Evolutionary conservation across 169 alveolate genomes (phyloP).

Genomic region (Plasmodium ovale): DNA sequence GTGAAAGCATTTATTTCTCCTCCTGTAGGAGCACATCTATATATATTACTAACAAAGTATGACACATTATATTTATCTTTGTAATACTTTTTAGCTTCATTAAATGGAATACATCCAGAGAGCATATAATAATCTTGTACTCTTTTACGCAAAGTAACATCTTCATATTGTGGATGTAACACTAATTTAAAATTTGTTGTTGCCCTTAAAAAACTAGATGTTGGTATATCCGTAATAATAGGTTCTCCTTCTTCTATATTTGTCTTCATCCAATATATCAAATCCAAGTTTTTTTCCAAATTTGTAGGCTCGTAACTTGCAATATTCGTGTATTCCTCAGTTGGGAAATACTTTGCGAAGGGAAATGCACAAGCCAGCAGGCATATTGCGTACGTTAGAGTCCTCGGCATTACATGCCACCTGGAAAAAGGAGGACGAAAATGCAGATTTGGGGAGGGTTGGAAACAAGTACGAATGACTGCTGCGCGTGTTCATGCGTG

Average conservation of each 20-base stretch:
- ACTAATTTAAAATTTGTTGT: slow-evolving; percentile 52
- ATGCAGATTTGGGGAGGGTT: no score
- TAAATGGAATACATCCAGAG: slow-evolving; percentile 40
- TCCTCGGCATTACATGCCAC: background rate
- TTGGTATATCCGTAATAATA: slow-evolving; percentile 52
- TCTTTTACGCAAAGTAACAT: slow-evolving; percentile 31
- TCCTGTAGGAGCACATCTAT: slow-evolving; percentile 38
- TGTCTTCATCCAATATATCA: slow-evolving; percentile 31
- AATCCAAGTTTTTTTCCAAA: slow-evolving; percentile 23
- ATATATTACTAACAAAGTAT: slow-evolving; percentile 42
- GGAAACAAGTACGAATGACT: no score
- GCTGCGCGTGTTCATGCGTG: background rate
- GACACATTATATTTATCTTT: slow-evolving; percentile 47
- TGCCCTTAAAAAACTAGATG: slow-evolving; percentile 64
- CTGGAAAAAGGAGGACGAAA: background rate
- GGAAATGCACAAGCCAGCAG: slow-evolving; percentile 30
- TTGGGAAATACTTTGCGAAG: slow-evolving; percentile 48
- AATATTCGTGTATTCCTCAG: slow-evolving; percentile 35
- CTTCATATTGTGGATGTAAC: slow-evolving; percentile 74
- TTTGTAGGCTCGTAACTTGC: slow-evolving; percentile 2
- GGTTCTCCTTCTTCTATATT: slow-evolving; percentile 49
- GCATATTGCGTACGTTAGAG: slow-evolving; percentile 8
- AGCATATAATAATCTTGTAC: slow-evolving; percentile 65
- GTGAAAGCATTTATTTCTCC: background rate
- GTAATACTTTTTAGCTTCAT: slow-evolving; percentile 54